Conservation (phyloP, 2,329 filamentous ascomycete species). For the Calonectria montana region DNA sequence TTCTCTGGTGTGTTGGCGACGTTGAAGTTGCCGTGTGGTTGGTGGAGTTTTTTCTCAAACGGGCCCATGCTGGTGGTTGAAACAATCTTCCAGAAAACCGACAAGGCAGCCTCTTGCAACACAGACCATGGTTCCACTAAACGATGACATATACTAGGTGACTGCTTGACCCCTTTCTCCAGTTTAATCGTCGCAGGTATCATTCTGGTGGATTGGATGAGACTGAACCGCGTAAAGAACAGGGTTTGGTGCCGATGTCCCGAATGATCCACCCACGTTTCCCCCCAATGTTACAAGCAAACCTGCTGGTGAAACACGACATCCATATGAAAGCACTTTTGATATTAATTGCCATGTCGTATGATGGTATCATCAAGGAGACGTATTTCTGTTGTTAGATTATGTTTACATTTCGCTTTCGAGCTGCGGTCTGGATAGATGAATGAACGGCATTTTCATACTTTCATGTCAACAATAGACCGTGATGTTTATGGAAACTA, state of each 20-base stretch:
- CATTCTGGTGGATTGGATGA: neutral
- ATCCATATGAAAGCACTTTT: neutral
- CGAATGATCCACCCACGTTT: neutral
- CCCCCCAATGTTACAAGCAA: neutral
- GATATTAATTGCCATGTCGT: neutral
- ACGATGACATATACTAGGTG: neutral
- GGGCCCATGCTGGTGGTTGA: neutral
- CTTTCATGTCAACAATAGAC: too few relatives aligned
- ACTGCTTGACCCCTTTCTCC: neutral
- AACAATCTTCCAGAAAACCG: neutral
- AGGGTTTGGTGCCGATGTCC: slow-evolving; percentile 1
- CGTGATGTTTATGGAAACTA: too few relatives aligned
- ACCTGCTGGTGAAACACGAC: neutral
- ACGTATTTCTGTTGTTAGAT: too few relatives aligned
- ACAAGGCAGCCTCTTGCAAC: neutral
- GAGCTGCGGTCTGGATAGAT: too few relatives aligned
- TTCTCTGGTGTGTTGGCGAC: neutral
- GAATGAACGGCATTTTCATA: too few relatives aligned
- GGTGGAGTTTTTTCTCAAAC: slow-evolving; percentile 4
- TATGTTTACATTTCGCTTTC: too few relatives aligned
- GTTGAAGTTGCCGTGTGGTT: neutral
- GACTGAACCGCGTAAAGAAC: neutral
- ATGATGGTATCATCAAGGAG: neutral
- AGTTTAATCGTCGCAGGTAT: neutral
- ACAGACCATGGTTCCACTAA: neutral